These are phyloP conservation scores for Epichloe sylvatica DNA, from an alignment of 2,329 filamentous ascomycete species.

Conservation along the genomic window DNA sequence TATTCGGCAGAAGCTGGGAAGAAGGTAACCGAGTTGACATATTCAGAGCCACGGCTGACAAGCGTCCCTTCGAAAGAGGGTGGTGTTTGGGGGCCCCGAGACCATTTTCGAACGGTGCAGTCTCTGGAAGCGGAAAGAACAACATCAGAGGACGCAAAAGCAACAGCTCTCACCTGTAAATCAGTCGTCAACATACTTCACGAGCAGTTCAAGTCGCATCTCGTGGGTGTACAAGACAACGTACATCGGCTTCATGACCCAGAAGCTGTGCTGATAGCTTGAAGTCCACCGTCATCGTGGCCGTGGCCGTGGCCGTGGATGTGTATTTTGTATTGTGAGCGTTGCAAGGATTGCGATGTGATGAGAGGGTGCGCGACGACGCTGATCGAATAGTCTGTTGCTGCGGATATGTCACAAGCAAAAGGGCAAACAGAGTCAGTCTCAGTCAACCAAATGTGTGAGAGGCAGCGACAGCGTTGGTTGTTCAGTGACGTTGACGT, in stretches of 20 bases:
- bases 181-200: background rate
- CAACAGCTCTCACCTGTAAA: slow-evolving; percentile 67
- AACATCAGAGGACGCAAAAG: slow-evolving; percentile 57
- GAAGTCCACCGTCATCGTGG: slow-evolving; percentile 62
- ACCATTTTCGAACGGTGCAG: slow-evolving; percentile 80
- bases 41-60: slow-evolving; percentile 65
- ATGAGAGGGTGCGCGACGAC: background rate
- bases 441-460: background rate
- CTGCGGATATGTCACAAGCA: background rate
- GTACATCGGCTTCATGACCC: slow-evolving; percentile 88
- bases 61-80: slow-evolving; percentile 66
- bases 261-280: slow-evolving; percentile 83
- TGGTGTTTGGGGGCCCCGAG: slow-evolving; percentile 48
- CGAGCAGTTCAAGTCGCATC: background rate
- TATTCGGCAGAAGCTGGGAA: slow-evolving; percentile 53
- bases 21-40: slow-evolving; percentile 75
- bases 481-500: background rate
- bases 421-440: background rate
- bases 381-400: background rate
- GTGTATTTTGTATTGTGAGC: background rate
- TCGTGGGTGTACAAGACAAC: slow-evolving; percentile 14
- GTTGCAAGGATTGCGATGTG: background rate
- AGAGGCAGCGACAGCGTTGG: background rate
- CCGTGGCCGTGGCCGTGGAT: slow-evolving; percentile 1
- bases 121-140: slow-evolving; percentile 84